Percentiles rank a stretch among this genome's conserved stretches.
Conservation (phyloP, 495 filamentous ascomycete species). For the Penicillium canescens region DNA sequence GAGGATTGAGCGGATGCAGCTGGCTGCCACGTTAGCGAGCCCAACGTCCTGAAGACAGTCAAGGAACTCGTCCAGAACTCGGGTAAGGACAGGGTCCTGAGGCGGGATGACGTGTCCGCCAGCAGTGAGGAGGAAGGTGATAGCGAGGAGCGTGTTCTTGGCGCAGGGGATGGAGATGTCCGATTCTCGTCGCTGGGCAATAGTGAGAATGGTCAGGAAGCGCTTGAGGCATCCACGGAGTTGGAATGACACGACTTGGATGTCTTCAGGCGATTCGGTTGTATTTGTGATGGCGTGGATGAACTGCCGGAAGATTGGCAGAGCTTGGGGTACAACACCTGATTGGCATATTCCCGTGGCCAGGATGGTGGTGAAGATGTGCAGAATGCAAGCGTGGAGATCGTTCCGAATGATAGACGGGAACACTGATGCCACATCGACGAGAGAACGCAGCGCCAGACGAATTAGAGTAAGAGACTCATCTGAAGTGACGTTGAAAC, state of each 20-base stretch:
- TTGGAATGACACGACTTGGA: conserved; percentile 48
- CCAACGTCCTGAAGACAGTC: conserved; percentile 81
- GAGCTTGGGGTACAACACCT: conserved; percentile 82
- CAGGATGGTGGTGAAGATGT: conserved; percentile 93
- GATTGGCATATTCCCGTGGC: conserved; percentile 83
- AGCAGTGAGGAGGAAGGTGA: conserved; percentile 84
- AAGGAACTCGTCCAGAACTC: conserved; percentile 72
- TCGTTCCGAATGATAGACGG: conserved; percentile 95
- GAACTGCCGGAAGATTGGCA: conserved; percentile 92
- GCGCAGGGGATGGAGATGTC: conserved; percentile 83
- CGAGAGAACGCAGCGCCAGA: conserved; percentile 78
- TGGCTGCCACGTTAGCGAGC: conserved; percentile 81
- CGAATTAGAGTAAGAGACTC: conserved; percentile 82
- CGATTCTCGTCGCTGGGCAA: conserved; percentile 80
- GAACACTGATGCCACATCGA: conserved; percentile 92
- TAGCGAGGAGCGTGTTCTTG: conserved; percentile 86
- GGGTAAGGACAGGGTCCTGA: conserved; percentile 66
- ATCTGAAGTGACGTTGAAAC: conserved; percentile 60
- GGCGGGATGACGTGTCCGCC: conserved; percentile 70
- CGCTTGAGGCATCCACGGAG: conserved; percentile 74
- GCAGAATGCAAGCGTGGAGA: conserved; percentile 92
- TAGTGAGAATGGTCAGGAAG: conserved; percentile 76
- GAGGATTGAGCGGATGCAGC: conserved; percentile 83
- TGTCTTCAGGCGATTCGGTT: conserved; percentile 31
- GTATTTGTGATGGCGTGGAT: conserved; percentile 66